Percentiles rank a stretch among this genome's conserved stretches.
These are phyloP conservation scores for Colletotrichum sansevieriae DNA, from an alignment of 2,329 filamentous ascomycete species.

Conservation along the genomic window DNA sequence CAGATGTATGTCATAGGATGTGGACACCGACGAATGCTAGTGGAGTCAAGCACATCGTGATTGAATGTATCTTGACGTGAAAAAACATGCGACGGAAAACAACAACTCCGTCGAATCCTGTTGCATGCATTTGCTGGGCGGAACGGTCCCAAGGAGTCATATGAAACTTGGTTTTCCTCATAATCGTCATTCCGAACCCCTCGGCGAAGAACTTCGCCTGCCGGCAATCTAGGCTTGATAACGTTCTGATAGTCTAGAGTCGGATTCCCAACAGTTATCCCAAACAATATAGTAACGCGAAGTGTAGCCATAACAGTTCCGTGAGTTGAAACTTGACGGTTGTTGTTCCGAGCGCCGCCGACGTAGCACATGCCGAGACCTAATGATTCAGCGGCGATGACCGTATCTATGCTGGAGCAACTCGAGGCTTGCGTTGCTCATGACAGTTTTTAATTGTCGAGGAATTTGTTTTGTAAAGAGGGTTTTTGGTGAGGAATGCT, in stretches of 20 bases:
- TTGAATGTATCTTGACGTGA: too few species aligned
- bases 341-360: not conserved
- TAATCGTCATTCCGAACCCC: not conserved
- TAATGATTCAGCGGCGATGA: not conserved
- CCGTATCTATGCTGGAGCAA: slow-evolving; percentile 6
- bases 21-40: slow-evolving; percentile 45
- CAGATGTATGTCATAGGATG: not conserved
- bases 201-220: not conserved
- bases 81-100: too few species aligned
- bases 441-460: not conserved
- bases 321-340: not conserved
- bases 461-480: not conserved
- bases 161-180: not conserved
- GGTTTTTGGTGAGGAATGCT: not conserved
- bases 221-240: not conserved
- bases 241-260: not conserved
- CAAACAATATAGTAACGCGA: not conserved
- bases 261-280: not conserved
- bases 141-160: not conserved
- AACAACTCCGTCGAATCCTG: too few species aligned
- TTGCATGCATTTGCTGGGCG: too few species aligned
- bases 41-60: too few species aligned
- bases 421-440: not conserved
- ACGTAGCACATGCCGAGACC: slow-evolving; percentile 1
- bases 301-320: not conserved